Base-by-base conservation (phyloP, 164 flowering plant species). In the Magnolia changhungtana region DNA sequence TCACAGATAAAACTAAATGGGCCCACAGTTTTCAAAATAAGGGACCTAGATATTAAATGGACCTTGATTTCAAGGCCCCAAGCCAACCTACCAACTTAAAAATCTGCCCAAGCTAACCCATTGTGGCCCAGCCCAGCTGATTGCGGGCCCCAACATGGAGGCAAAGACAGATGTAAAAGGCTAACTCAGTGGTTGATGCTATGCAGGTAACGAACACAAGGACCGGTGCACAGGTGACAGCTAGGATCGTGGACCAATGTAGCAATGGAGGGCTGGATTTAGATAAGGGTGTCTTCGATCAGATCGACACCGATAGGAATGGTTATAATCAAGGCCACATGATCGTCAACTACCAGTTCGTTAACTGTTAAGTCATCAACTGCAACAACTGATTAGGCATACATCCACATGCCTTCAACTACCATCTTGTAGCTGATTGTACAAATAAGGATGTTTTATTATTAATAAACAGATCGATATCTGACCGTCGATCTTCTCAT, bases 241-340 rank as follows among this genome's bases (percentile, higher is more conserved):
- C 88, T 75, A 88, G 95, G 63, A 91, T 93, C 1, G 91, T 93
- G n/a, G 97, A 93, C 72, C 92, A 93, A 72, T 90, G 97, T 83
- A 77, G 87, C 78, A 92, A 92, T 52, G 97, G 95, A 74, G 95
- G 97, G 18, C 63, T 91, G n/a, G 97, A 93, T 80, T 79, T 93
- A 85, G 97, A 93, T 16, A 77, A 14, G 14, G 80, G 71, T 1
- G 90, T 87, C n/a, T 91, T 92, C 49, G 29, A 63, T 1, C 77
- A 75, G 51, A 13, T 93, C 0, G 97, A 93, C 82, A 89, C 90
- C 2, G 68, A 90, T 74, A 88, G 92, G 63, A 24, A 4, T 16
- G 97, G 97, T 23, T 8, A 80, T 63, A 76, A 71, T 1, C 83
- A 78, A 63, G 92, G 92, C 21, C 87, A 85, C 74, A 84, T 90